Evolutionary conservation across 2,329 filamentous ascomycete genomes (phyloP).

Genomic region (Hypoxylon sp.): DNA sequence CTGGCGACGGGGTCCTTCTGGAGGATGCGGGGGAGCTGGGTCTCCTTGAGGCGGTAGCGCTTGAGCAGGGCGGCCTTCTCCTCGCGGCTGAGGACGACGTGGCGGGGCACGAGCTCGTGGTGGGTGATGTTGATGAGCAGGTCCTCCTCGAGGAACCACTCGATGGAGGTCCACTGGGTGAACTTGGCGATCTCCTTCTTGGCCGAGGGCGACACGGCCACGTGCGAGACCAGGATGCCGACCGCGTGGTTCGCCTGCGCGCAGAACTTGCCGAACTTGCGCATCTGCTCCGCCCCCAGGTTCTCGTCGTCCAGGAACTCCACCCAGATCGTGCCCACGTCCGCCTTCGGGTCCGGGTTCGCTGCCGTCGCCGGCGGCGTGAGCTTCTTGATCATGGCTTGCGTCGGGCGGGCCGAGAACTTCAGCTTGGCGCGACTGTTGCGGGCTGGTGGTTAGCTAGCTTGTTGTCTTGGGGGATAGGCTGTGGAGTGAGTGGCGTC

Average conservation of each 20-base stretch:
- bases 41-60: slow-evolving; percentile 96
- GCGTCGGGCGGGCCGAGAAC: slow-evolving; percentile 87
- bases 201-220: slow-evolving; percentile 85
- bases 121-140: slow-evolving; percentile 97
- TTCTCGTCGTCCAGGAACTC: slow-evolving; percentile 85
- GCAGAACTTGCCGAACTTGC: slow-evolving; percentile 87
- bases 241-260: slow-evolving; percentile 84
- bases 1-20: slow-evolving; percentile 91
- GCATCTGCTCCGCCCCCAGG: slow-evolving; percentile 93
- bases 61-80: slow-evolving; percentile 89
- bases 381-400: slow-evolving; percentile 87
- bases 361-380: slow-evolving; percentile 76
- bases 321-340: slow-evolving; percentile 90
- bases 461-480: not conserved
- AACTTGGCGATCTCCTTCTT: slow-evolving; percentile 87
- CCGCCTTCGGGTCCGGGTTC: slow-evolving; percentile 77
- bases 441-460: slow-evolving; percentile 1
- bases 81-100: slow-evolving; percentile 88
- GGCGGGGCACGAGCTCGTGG: slow-evolving; percentile 95
- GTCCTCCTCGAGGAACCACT: slow-evolving; percentile 96
- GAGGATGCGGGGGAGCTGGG: slow-evolving; percentile 92
- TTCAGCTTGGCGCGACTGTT: slow-evolving; percentile 83
- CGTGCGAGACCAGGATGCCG: slow-evolving; percentile 89
- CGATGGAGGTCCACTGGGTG: slow-evolving; percentile 81
- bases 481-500: slow-evolving; percentile 2